phyloP scores from a whole-genome alignment of 768 basidiomycete genomes.

The Cystofilobasidium macerans region DNA sequence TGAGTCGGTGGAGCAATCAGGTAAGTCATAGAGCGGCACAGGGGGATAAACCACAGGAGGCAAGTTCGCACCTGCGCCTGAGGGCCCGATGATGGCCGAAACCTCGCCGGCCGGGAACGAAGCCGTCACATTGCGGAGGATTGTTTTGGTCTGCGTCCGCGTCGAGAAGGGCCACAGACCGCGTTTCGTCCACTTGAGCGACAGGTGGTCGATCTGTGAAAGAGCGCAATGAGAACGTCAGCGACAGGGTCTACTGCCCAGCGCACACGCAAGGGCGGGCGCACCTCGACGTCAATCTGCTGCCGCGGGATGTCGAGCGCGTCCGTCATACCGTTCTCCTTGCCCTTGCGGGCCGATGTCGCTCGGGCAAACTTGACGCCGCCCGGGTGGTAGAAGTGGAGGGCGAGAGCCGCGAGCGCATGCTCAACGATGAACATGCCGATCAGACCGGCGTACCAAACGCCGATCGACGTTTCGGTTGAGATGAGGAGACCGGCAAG shows the following conservation, averaged over 20 bases:
- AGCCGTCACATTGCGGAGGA: conserved; percentile 37
- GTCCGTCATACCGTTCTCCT: conserved; percentile 28
- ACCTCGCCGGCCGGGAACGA: conserved; percentile 39
- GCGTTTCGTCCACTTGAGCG: conserved; percentile 12
- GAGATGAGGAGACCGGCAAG: conserved; percentile 38
- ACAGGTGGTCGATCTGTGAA: conserved; percentile 2
- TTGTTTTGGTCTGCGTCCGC: conserved; percentile 30
- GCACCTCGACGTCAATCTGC: conserved; percentile 37
- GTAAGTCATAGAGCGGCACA: too few relatives aligned
- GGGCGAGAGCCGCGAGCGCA: not conserved
- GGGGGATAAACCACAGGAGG: too few relatives aligned
- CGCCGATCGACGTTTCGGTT: conserved; percentile 8
- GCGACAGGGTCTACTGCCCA: too few relatives aligned
- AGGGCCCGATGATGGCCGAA: conserved; percentile 37
- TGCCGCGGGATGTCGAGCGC: conserved; percentile 35
- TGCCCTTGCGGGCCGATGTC: conserved; percentile 13
- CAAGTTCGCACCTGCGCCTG: conserved; percentile 30
- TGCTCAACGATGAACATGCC: conserved; percentile 14
- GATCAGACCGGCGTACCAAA: conserved; percentile 14
- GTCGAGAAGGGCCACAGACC: conserved; percentile 16
- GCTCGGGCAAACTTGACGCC: conserved; percentile 29
- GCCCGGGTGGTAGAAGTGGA: conserved; percentile 34
- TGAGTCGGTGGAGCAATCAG: not conserved
- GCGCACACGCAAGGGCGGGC: not conserved
- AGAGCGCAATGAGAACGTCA: not conserved